Percentiles rank a stretch among this genome's conserved stretches.
phyloP scores from a whole-genome alignment of 768 basidiomycete species.

The Tricholoma bakamatsutake region DNA sequence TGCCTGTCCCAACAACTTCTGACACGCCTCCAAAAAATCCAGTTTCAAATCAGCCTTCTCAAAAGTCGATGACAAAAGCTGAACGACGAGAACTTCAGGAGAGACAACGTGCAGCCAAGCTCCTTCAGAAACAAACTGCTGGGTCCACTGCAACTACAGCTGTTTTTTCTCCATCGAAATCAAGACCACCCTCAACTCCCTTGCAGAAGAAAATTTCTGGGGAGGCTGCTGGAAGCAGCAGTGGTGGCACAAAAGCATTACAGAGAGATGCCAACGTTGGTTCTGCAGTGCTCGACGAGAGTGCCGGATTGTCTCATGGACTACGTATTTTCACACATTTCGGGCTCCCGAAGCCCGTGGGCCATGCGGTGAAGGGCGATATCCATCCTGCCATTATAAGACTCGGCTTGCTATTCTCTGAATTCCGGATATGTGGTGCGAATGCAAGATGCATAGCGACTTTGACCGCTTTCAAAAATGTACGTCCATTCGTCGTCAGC shows the following conservation, averaged over 20 bases:
- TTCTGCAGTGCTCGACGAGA: slow-evolving; percentile 22
- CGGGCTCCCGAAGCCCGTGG: slow-evolving; percentile 59
- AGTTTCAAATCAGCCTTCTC: slow-evolving; percentile 32
- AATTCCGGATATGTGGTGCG: slow-evolving; percentile 89
- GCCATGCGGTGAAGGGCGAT: slow-evolving; percentile 62
- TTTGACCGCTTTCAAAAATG: slow-evolving; percentile 86
- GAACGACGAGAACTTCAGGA: slow-evolving; percentile 78
- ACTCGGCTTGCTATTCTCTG: slow-evolving; percentile 84
- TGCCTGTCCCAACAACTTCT: slow-evolving; percentile 29
- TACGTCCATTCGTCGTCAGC: slow-evolving; percentile 32
- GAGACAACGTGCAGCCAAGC: slow-evolving; percentile 74
- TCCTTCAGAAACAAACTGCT: slow-evolving; percentile 31
- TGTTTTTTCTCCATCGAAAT: slow-evolving; percentile 18
- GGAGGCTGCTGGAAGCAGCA: slow-evolving; percentile 20
- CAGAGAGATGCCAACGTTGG: slow-evolving; percentile 21
- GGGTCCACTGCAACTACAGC: slow-evolving; percentile 14
- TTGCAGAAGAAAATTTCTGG: slow-evolving; percentile 27
- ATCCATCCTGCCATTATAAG: slow-evolving; percentile 88
- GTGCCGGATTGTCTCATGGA: slow-evolving; percentile 48
- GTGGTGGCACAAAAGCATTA: slow-evolving; percentile 10
- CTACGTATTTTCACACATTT: slow-evolving; percentile 85
- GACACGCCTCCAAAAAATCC: slow-evolving; percentile 10
- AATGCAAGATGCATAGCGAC: slow-evolving; percentile 96
- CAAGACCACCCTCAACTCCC: slow-evolving; percentile 23
- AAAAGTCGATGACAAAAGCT: slow-evolving; percentile 76